These are phyloP conservation scores for Apodospora peruviana DNA, from an alignment of 495 filamentous ascomycete genomes.

Conservation along the genomic window DNA sequence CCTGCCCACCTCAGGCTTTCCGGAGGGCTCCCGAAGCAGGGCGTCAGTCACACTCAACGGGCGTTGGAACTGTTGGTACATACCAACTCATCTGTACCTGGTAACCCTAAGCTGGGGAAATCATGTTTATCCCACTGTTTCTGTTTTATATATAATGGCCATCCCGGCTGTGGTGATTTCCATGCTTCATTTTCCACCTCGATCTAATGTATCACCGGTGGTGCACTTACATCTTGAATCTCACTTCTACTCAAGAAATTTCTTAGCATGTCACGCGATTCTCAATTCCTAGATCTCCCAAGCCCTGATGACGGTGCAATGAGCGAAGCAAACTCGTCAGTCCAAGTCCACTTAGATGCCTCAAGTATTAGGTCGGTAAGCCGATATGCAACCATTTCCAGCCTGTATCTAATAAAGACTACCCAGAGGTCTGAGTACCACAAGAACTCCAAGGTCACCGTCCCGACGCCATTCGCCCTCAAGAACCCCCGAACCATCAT, in stretches of 20 bases:
- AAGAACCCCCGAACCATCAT: constrained; percentile 6
- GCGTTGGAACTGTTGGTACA: not conserved
- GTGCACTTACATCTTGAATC: no score
- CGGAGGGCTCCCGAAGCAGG: constrained; percentile 19
- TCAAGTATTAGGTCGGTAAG: constrained; percentile 18
- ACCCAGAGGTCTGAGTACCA: constrained; percentile 2
- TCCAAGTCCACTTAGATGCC: constrained; percentile 21
- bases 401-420: not conserved
- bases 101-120: not conserved
- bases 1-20: constrained; percentile 16
- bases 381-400: no score
- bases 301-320: constrained; percentile 7
- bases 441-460: constrained; percentile 3
- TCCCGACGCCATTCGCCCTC: constrained; percentile 7
- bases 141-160: no score
- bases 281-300: no score
- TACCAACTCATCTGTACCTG: not conserved
- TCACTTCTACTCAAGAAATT: no score
- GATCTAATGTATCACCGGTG: no score
- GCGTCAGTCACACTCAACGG: not conserved
- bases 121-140: no score
- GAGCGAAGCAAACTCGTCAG: constrained; percentile 23
- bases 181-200: no score
- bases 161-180: no score
- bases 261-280: no score